phyloP scores from a whole-genome alignment of 257 asterid genomes.

The Rauvolfia tetraphylla region DNA sequence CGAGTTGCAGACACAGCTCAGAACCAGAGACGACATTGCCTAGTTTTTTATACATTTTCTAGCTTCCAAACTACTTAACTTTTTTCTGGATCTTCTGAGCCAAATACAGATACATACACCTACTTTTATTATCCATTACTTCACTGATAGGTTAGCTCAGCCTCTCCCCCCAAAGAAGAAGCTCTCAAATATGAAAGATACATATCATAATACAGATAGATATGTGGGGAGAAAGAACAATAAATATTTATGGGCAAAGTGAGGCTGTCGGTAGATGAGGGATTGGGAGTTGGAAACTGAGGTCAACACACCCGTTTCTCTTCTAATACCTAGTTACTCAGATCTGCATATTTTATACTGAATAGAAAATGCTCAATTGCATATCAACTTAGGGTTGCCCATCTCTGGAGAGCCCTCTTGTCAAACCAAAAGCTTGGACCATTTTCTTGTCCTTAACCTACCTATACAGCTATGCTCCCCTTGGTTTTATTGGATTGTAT shows the following conservation, averaged over 20 bases:
- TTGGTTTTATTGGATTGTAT: too few relatives aligned
- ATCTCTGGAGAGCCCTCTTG: too few relatives aligned
- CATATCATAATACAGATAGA: too few relatives aligned
- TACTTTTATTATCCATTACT: neutral
- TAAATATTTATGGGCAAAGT: neutral
- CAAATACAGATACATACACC: neutral
- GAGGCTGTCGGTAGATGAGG: constrained; percentile 4
- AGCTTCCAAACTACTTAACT: neutral
- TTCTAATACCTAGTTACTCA: neutral
- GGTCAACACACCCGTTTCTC: neutral
- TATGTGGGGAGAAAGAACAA: neutral
- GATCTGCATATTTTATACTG: neutral
- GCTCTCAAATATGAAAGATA: too few relatives aligned
- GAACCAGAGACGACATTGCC: neutral
- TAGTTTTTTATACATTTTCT: neutral
- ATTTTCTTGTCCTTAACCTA: too few relatives aligned
- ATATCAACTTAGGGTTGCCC: neutral
- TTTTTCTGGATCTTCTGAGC: neutral
- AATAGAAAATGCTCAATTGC: neutral
- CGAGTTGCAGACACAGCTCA: neutral
- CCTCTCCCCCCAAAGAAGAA: neutral
- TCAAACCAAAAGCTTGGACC: too few relatives aligned
- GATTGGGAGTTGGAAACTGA: neutral
- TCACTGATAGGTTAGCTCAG: neutral
- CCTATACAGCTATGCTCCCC: too few relatives aligned